These are phyloP conservation scores for Cubamyces sp. DNA, from an alignment of 768 basidiomycete genomes.

Conservation along the genomic window DNA sequence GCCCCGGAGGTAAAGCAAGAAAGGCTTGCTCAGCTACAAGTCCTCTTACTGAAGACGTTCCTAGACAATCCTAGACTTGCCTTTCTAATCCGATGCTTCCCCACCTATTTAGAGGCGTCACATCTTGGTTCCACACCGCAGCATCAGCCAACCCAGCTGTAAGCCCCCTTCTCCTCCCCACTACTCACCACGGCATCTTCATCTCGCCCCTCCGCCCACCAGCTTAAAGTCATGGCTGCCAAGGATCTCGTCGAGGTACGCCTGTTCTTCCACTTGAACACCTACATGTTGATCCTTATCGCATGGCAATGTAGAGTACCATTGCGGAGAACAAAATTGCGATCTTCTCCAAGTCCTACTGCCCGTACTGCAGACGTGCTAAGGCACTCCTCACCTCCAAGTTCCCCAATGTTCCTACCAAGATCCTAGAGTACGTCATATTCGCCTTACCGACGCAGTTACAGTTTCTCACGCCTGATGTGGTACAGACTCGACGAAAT, in stretches of 20 bases:
- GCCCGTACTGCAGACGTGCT: conserved; percentile 47
- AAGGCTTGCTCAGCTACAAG: conserved; percentile 19
- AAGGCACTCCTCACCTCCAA: conserved; percentile 41
- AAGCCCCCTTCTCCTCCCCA: conserved; percentile 23
- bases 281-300: not conserved
- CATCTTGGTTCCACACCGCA: conserved; percentile 19
- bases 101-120: conserved; percentile 31
- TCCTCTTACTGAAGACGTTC: not conserved
- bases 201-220: conserved; percentile 38
- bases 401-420: conserved; percentile 36
- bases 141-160: conserved; percentile 28
- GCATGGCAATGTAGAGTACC: conserved; percentile 29
- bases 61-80: no score
- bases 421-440: conserved; percentile 41
- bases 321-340: conserved; percentile 44
- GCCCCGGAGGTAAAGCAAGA: not conserved
- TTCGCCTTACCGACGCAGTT: not conserved
- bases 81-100: conserved; percentile 25
- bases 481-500: conserved; percentile 56
- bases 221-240: conserved; percentile 37
- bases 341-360: conserved; percentile 46
- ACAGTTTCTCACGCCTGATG: no score
- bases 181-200: conserved; percentile 34
- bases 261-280: not conserved
- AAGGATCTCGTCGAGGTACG: conserved; percentile 48